Evolutionary conservation across 1,284 basidiomycete species (phyloP), one percentile per base, ranked within the genome.

Genomic region (Singerocomus rubriflavus): DNA sequence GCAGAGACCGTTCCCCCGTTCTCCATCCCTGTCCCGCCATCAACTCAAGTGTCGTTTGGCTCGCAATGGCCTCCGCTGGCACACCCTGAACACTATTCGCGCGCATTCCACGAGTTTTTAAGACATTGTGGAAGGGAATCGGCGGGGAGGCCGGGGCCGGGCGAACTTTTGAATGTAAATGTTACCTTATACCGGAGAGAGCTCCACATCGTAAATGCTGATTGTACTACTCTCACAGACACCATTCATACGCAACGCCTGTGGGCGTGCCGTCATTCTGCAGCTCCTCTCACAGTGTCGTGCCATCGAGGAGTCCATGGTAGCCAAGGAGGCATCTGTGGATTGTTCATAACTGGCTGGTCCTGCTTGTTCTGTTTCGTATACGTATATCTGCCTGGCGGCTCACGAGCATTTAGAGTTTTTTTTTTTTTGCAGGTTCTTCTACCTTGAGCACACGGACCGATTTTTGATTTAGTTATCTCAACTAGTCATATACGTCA

Each of bases 1-100:
- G 84, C 85, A 0, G 77, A 90, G 62, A 78, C 81, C 14, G 73
- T 79, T 48, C 88, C 88, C 8, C 88, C 88, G 0, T 91, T 91
- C 62, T 73, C 78, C 5, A 77, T 81, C 40, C 56, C 62, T n/a
- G 46, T 50, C 6, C 64, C 63, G 6, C 63, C 63, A 6, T 48
- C 55, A 5, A 44, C 45, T 1, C 54, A 54, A 30, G 34, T 44
- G 11, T 43, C 54, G 12, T 67, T 64, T 14, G 75, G 73, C 8
- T 74, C 81, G 17, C 77, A 80, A 5, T 87, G 84, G 80, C 88
- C 88, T 5, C 69, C 79, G 11, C 64, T 90, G 35, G 67, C 69
- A 36, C 72, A 81, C 32, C 77, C 83, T 7, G 77, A 83, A 46
- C 67, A 78, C 5, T 86, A 78, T 61, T 85, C 86, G 56, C 79